Conservation (phyloP, 345 rosid species). For the Mangifera indica region DNA sequence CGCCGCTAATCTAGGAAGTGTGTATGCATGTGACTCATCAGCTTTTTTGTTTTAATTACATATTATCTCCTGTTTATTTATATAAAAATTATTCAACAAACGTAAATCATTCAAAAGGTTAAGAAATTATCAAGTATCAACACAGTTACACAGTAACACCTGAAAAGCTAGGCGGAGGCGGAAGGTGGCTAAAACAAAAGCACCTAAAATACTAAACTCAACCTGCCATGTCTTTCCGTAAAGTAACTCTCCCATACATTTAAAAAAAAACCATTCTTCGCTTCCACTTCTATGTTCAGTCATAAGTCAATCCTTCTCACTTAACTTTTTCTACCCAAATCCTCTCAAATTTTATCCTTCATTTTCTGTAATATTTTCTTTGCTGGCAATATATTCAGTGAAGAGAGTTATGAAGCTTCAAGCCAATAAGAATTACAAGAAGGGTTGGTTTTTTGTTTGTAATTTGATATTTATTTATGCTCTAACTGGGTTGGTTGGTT, state of each 20-base stretch:
- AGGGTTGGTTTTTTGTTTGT: constrained; percentile 15
- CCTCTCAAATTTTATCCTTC: background rate
- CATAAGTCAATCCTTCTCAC: constrained; percentile 8
- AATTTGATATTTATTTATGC: constrained; percentile 25
- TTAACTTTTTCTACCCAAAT: background rate
- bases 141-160: too few relatives aligned
- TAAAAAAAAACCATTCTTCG: background rate
- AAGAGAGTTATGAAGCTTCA: constrained; percentile 9
- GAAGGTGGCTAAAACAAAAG: constrained; percentile 10
- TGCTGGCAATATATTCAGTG: constrained; percentile 5
- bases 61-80: too few relatives aligned
- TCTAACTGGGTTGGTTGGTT: constrained; percentile 27
- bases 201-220: constrained; percentile 16
- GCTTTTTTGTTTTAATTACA: too few relatives aligned
- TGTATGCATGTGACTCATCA: too few relatives aligned
- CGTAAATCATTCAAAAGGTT: too few relatives aligned
- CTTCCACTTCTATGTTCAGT: constrained; percentile 24
- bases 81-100: too few relatives aligned
- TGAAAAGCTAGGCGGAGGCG: too few relatives aligned
- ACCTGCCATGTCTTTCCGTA: constrained; percentile 26
- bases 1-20: too few relatives aligned
- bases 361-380: background rate
- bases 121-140: too few relatives aligned
- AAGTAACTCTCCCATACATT: constrained; percentile 13
- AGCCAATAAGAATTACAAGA: constrained; percentile 30